These are phyloP conservation scores for Bretschneidera sinensis DNA, from an alignment of 345 rosid species.

Conservation along the genomic window DNA sequence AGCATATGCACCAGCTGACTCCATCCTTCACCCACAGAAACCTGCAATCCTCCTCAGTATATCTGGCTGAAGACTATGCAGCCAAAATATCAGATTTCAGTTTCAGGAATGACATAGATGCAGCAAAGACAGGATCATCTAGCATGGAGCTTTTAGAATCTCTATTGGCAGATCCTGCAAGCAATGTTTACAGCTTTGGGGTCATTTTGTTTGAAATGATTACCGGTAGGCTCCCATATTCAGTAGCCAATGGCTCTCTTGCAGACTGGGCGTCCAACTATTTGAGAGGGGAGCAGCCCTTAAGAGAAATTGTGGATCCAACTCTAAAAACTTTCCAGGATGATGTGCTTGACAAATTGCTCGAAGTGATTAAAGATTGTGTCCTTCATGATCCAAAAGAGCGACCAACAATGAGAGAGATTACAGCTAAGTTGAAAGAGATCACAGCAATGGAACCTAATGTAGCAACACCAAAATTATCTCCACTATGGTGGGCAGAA, in stretches of 20 bases:
- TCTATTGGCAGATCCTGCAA: slow-evolving; percentile 31
- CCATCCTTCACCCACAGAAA: slow-evolving; percentile 61
- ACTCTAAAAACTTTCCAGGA: slow-evolving; percentile 52
- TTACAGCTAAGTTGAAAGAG: slow-evolving; percentile 55
- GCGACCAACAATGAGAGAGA: slow-evolving; percentile 57
- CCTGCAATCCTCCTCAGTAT: slow-evolving; percentile 64
- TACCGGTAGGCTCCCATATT: slow-evolving; percentile 61
- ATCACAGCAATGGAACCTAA: slow-evolving; percentile 71
- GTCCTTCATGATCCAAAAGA: slow-evolving; percentile 47
- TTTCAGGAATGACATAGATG: slow-evolving; percentile 42
- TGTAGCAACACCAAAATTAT: slow-evolving; percentile 64
- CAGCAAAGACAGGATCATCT: slow-evolving; percentile 38
- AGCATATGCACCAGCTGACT: slow-evolving; percentile 77
- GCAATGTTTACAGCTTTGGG: slow-evolving; percentile 66
- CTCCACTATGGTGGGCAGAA: slow-evolving; percentile 98
- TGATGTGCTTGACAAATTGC: slow-evolving; percentile 41
- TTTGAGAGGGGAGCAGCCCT: slow-evolving; percentile 32
- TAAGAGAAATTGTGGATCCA: slow-evolving; percentile 62
- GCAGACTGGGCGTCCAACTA: slow-evolving; percentile 40
- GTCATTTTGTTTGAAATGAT: slow-evolving; percentile 68
- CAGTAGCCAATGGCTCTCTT: slow-evolving; percentile 33
- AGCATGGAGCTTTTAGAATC: slow-evolving; percentile 40
- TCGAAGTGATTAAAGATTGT: slow-evolving; percentile 61
- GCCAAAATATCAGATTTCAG: slow-evolving; percentile 83
- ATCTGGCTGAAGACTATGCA: slow-evolving; percentile 89